Percentiles rank a stretch among this genome's conserved stretches.
Conservation (phyloP, 371 early-diverging fungal genomes). For the Mortierella sp. region DNA sequence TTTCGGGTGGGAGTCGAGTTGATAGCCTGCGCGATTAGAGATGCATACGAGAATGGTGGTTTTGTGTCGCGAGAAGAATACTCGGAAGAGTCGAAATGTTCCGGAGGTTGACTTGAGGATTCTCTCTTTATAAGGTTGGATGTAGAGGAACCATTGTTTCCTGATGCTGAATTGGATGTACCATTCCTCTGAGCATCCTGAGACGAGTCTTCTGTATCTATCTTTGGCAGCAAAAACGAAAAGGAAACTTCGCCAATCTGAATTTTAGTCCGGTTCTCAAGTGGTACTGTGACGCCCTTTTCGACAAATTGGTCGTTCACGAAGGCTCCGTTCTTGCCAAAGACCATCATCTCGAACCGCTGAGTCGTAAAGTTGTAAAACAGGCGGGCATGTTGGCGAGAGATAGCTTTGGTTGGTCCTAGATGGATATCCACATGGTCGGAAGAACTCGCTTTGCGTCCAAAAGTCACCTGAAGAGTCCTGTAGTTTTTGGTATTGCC, state of each 20-base stretch:
- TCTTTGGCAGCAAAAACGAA: conserved; percentile 77
- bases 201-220: conserved; percentile 55
- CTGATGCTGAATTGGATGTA: background rate
- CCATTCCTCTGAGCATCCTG: conserved; percentile 19
- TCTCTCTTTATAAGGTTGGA: background rate
- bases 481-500: conserved; percentile 27
- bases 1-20: conserved; percentile 75
- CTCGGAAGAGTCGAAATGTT: conserved; percentile 43
- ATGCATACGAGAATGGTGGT: conserved; percentile 89
- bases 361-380: conserved; percentile 85
- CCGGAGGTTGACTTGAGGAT: background rate
- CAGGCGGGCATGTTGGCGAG: conserved; percentile 85
- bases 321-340: conserved; percentile 90
- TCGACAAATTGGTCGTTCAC: conserved; percentile 83
- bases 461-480: conserved; percentile 81
- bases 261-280: conserved; percentile 78
- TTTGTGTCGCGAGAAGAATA: conserved; percentile 65
- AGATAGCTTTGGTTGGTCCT: conserved; percentile 85
- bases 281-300: conserved; percentile 76
- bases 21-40: conserved; percentile 91
- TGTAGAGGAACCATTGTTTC: conserved; percentile 1
- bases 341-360: conserved; percentile 84
- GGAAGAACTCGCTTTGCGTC: conserved; percentile 71
- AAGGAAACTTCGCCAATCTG: conserved; percentile 87
- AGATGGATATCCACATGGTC: conserved; percentile 84